Base-by-base conservation (phyloP, 176 grass and related monocot species). In the Avena sativa region DNA sequence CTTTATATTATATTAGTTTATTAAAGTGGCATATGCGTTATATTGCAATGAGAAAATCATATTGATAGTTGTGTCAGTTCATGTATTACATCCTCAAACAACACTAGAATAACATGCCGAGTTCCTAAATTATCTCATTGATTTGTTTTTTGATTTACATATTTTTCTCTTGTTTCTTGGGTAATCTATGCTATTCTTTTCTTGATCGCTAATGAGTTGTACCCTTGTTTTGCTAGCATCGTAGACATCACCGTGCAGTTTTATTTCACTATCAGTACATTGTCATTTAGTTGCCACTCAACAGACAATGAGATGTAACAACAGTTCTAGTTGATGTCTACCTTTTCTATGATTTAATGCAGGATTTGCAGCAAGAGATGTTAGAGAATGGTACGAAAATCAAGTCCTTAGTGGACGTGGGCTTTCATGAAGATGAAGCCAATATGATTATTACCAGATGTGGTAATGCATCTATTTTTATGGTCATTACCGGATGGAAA, bases 361-460 rank as follows among this genome's bases (percentile, higher is more conserved):
- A 95, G 96, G 90, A 90, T 84, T 95, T 98, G 67, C 28, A 85
- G 11, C 58, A 89, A 49, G 91, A 91, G 52, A 81, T 93, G 61
- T 84, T 88, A 52, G 86, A 88, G 51, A 85, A 66, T 36, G 91
- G 89, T 9, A 82, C 75, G 36, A 98, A 91, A 47, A 44, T 92
- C 1, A 14, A 53, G 56, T 86, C 79, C 13, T 89, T 98, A 81
- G 65, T 94, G 52, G 86, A 84, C 43, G 89, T 89, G 91, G 93
- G 93, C 16, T 98, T 92, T 88, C 71, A 73, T 48, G 32, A 69
- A 69, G 66, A 40, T 69, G 16, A 8, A 34, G 32, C 66, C 15
- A 19, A 70, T 70, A 20, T 86, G 81, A 90, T 92, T 46, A 81
- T 98, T 51, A 38, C 70, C 32, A 98, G 93, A 92, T 94, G 93